Evolutionary conservation across 495 filamentous ascomycete species (phyloP), one percentile per base, ranked within the genome.

Genomic region (Penicillium diatomitis): DNA sequence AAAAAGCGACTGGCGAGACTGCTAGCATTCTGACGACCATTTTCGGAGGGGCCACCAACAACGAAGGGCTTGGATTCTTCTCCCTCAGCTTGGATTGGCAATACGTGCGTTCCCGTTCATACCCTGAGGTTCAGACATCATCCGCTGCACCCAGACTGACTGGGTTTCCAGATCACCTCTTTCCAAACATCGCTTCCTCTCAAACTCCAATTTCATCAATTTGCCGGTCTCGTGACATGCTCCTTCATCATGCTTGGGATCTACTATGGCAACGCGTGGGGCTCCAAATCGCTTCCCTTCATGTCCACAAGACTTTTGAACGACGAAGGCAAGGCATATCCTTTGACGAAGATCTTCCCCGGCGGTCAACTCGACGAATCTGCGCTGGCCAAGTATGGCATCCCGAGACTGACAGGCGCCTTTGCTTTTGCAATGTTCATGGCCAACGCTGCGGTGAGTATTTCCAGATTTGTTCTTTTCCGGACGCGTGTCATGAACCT

Each of bases 41-140:
- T 5, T 83, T 83, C 42, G 80, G 80, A 8, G 80, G 80, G 1
- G 59, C 78, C 0, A 52, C 64, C 4, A 72, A 66, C 29, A 81
- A 83, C 50, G 77, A 67, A 44, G 71, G 70, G 4, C 52, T 74
- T 4, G 78, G 78, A 0, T 50, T 78, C 1, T 65, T 81, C 30
- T 64, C 57, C 28, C 39, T 79, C 28, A 66, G 64, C 3, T 68
- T 81, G 7, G 78, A 81, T 58, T 81, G 77, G 77, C 74, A 81
- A 61, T 81, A 80, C 52, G 70, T 79, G 57, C 53, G 64, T 34
- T 8, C 20, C 20, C 20, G 2, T 20, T 20, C 20, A 20, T 20
- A 20, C 20, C 20, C 0, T 20, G 20, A 1, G 20, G 2, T 20
- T 20, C 20, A 20, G 20, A 20, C 20, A 20, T 20, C 20, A 20